A percentile compares a stretch with the other conserved stretches of the same genome.
Conservation (phyloP, 164 flowering plant genomes). For the Macadamia integrifolia region DNA sequence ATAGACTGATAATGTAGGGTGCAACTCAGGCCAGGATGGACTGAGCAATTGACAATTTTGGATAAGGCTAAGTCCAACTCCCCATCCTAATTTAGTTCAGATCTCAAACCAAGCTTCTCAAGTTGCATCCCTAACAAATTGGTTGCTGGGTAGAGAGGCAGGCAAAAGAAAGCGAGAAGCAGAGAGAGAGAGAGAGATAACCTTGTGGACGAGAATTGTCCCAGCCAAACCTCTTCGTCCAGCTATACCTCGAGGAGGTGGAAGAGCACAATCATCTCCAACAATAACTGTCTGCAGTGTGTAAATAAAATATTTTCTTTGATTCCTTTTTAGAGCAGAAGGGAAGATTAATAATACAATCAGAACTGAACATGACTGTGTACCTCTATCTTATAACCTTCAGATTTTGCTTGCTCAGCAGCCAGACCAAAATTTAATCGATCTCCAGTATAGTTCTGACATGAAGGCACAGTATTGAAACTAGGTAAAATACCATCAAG, state of each 20-base stretch:
- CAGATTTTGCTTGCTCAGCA: conserved; percentile 93
- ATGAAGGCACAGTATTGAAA: conserved; percentile 10
- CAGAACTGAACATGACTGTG: not conserved
- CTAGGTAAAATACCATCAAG: not conserved
- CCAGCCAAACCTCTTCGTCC: conserved; percentile 98
- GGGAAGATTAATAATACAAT: not conserved
- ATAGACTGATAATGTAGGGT: too few relatives aligned
- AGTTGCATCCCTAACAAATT: too few relatives aligned
- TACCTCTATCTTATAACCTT: conserved; percentile 93
- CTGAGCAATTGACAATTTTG: too few relatives aligned
- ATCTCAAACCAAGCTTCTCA: too few relatives aligned
- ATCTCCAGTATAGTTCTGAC: conserved; percentile 94
- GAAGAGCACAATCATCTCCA: conserved; percentile 98
- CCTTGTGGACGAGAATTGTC: conserved; percentile 90
- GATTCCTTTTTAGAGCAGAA: not conserved
- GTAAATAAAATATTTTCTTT: not conserved
- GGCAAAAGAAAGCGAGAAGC: too few relatives aligned
- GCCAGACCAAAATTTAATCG: conserved; percentile 97
- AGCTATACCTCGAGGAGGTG: conserved; percentile 93
- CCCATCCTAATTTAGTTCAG: too few relatives aligned
- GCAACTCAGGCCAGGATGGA: too few relatives aligned
- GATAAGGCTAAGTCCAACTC: too few relatives aligned
- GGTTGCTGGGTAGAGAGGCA: too few relatives aligned
- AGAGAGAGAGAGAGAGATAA: conserved; percentile 17
- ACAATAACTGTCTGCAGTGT: conserved; percentile 71